Base-by-base conservation (phyloP, 345 rosid species). In the Hibiscus mutabilis region DNA sequence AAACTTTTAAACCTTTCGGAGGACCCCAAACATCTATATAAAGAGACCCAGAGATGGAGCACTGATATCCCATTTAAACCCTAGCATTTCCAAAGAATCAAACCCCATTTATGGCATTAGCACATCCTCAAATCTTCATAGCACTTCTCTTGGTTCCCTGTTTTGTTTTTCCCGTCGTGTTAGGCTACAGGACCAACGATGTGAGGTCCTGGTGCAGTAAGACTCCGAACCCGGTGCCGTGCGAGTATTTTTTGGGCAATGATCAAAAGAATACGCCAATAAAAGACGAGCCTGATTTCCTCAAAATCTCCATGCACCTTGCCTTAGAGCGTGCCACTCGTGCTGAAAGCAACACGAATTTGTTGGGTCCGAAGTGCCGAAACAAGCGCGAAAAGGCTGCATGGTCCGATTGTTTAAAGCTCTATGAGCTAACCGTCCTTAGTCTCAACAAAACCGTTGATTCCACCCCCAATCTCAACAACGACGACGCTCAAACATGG, bases 401-500 rank as follows among this genome's bases (percentile, higher is more conserved):
- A 14, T 91, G 92, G 94, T 75, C 81, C 14, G 94, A 91, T 72
- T 91, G 97, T 73, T 22, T 87, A 13, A 60, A 72, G 35, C 84
- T 91, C 73, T 91, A 89, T 21, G 83, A 87, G 47, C 47, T 73
- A 11, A 80, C 86, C 31, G 69, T 81, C 60, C 76, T 49, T 15
- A 84, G 84, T 10, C 83, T 95, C 70, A 92, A 90, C 81, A 70
- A 79, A 64, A 87, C 99, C 1, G 47, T 84, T 0, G 80, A 76
- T 61, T 74, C 86, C 13, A 33, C 27, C 71, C 37, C 75, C 24
- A 87, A 79, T 29, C 84, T 93, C 83, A 82, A 88, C 63, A 77
- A 84, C 55, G 79, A 76, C 47, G 99, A 92, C 37, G 62, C 84
- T 0, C 97, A 92, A 61, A 91, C 99, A 21, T 95, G 99, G 97